Conservation (phyloP, 805 yeast genomes). For the Saccharomycopsis sp. region DNA sequence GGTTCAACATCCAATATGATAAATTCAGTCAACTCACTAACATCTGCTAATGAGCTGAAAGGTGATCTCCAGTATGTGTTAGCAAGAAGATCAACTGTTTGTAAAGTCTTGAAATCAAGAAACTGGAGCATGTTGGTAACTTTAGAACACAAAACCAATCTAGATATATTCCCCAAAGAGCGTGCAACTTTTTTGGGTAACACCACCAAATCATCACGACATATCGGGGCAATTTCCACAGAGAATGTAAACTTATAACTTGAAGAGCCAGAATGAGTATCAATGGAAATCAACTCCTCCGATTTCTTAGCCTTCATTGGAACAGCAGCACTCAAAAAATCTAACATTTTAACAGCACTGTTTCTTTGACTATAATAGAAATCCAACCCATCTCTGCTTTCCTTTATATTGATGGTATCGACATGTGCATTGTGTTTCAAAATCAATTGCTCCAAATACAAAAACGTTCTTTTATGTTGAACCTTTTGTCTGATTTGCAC, state of each 20-base stretch:
- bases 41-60: constrained; percentile 68
- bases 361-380: constrained; percentile 82
- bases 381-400: constrained; percentile 88
- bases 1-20: constrained; percentile 92
- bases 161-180: constrained; percentile 71
- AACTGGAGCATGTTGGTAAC: constrained; percentile 78
- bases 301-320: constrained; percentile 80
- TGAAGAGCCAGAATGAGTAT: constrained; percentile 84
- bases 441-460: constrained; percentile 91
- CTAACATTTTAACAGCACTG: constrained; percentile 91
- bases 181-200: constrained; percentile 82
- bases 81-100: constrained; percentile 66
- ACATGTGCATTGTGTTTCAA: constrained; percentile 87
- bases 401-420: constrained; percentile 89
- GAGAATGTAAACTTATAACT: constrained; percentile 87
- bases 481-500: constrained; percentile 98
- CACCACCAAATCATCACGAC: constrained; percentile 93
- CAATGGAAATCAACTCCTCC: constrained; percentile 84
- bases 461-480: constrained; percentile 90
- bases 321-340: constrained; percentile 74
- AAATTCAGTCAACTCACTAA: constrained; percentile 71
- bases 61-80: constrained; percentile 73
- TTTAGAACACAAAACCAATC: constrained; percentile 77
- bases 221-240: constrained; percentile 89
- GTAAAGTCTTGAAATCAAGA: constrained; percentile 74